A percentile compares a stretch with the other conserved stretches of the same genome.
These are phyloP conservation scores for Cadophora luteo-olivacea DNA, from an alignment of 2,329 filamentous ascomycete species.

Conservation along the genomic window DNA sequence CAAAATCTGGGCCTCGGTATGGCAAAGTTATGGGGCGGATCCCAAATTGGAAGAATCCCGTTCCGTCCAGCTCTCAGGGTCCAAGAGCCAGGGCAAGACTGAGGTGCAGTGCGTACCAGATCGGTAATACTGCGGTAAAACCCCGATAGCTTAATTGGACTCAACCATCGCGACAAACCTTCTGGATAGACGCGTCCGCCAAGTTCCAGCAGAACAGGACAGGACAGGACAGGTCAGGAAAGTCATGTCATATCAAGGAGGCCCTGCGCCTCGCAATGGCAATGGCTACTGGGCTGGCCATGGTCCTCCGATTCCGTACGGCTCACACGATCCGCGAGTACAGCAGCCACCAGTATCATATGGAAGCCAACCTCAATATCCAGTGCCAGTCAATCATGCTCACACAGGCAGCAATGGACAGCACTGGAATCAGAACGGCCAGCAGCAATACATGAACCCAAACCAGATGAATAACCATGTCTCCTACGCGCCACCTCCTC, in stretches of 20 bases:
- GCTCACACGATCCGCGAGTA: slow-evolving; percentile 25
- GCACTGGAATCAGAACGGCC: slow-evolving; percentile 31
- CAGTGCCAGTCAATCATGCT: slow-evolving; percentile 18
- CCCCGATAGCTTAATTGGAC: neutral
- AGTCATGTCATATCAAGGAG: slow-evolving; percentile 41
- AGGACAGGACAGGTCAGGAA: neutral
- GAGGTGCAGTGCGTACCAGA: neutral
- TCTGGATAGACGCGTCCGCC: slow-evolving; percentile 12
- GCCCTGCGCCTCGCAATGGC: slow-evolving; percentile 32
- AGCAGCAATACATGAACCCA: slow-evolving; percentile 30
- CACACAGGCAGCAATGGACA: slow-evolving; percentile 12
- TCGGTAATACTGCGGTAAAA: neutral
- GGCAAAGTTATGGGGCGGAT: slow-evolving; percentile 1
- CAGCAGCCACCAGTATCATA: slow-evolving; percentile 21
- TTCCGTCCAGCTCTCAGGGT: too few species aligned
- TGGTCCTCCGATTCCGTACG: slow-evolving; percentile 31
- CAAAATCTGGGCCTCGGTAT: slow-evolving; percentile 5
- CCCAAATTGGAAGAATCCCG: neutral
- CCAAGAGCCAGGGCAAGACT: too few species aligned
- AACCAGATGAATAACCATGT: slow-evolving; percentile 28
- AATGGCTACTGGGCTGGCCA: slow-evolving; percentile 37
- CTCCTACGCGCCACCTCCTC: slow-evolving; percentile 23
- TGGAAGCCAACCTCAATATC: slow-evolving; percentile 22
- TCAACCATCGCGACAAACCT: neutral
- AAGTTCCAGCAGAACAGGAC: neutral